These are phyloP conservation scores for Chlorella sp. DNA, from an alignment of 139 green algal species.

Conservation along the genomic window DNA sequence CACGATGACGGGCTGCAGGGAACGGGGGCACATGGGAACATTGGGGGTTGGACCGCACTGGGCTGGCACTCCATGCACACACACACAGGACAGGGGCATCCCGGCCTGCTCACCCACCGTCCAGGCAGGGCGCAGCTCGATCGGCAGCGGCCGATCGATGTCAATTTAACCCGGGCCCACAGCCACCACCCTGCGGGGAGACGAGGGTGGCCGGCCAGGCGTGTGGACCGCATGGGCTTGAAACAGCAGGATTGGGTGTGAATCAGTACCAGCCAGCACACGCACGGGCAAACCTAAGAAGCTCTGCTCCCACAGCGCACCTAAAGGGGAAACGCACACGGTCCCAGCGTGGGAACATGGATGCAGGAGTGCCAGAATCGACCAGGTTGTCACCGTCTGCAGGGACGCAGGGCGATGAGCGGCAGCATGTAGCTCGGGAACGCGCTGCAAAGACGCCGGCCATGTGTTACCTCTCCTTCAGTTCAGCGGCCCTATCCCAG, in stretches of 20 bases:
- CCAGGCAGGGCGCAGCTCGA: constrained; percentile 10
- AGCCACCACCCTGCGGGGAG: background rate
- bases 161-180: background rate
- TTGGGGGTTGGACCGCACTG: too few species aligned
- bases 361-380: background rate
- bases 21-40: background rate
- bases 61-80: too few species aligned
- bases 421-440: too few species aligned
- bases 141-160: constrained; percentile 6
- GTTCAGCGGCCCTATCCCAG: too few species aligned
- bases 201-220: too few species aligned
- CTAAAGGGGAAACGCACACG: constrained; percentile 5
- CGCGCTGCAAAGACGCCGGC: too few species aligned
- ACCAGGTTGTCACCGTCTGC: constrained; percentile 10
- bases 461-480: too few species aligned
- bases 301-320: background rate
- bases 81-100: background rate
- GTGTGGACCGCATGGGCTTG: too few species aligned
- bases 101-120: background rate
- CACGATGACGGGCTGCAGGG: background rate
- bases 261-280: too few species aligned
- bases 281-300: background rate
- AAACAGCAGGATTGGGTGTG: too few species aligned
- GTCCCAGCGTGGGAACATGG: constrained; percentile 2
- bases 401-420: background rate